Conservation (phyloP, 2,329 filamentous ascomycete genomes). For the Hypoxylon sp. region DNA sequence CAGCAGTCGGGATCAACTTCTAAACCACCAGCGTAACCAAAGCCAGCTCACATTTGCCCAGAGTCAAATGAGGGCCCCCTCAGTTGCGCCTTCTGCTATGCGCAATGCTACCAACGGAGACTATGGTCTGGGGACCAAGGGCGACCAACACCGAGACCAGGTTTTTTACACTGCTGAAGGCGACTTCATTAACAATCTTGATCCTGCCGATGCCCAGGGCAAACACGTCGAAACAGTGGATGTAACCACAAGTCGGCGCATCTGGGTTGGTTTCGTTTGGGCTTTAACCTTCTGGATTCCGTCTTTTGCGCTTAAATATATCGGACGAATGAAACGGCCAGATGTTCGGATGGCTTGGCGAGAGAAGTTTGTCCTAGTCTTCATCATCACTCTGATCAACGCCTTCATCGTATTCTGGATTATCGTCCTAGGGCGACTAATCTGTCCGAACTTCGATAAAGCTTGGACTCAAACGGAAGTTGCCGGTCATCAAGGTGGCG, state of each 20-base stretch:
- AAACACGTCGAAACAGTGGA: conserved; percentile 81
- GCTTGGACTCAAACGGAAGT: conserved; percentile 85
- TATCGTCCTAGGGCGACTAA: conserved; percentile 82
- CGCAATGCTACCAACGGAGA: conserved; percentile 77
- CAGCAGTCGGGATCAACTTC: conserved; percentile 79
- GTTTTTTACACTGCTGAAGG: conserved; percentile 81
- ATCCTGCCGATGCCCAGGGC: conserved; percentile 82
- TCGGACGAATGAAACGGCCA: conserved; percentile 96
- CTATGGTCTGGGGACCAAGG: conserved; percentile 89
- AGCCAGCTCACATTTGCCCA: conserved; percentile 65
- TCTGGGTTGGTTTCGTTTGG: conserved; percentile 90
- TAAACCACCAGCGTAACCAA: conserved; percentile 70
- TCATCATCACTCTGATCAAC: conserved; percentile 87
- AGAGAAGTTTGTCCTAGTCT: conserved; percentile 89
- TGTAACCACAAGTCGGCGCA: conserved; percentile 73
- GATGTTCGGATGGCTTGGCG: conserved; percentile 98
- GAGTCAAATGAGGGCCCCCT: conserved; percentile 65
- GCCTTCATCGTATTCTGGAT: conserved; percentile 91
- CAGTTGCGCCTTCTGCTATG: conserved; percentile 71
- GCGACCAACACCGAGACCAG: conserved; percentile 81
- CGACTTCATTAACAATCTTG: conserved; percentile 77
- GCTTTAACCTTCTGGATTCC: conserved; percentile 94
- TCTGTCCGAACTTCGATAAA: conserved; percentile 94
- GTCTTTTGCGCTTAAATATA: conserved; percentile 81
- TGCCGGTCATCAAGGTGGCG: conserved; percentile 74